A percentile compares a stretch with the other conserved stretches of the same genome.
These are phyloP conservation scores for Calonectria leucothoes DNA, from an alignment of 2,329 filamentous ascomycete genomes.

Conservation along the genomic window DNA sequence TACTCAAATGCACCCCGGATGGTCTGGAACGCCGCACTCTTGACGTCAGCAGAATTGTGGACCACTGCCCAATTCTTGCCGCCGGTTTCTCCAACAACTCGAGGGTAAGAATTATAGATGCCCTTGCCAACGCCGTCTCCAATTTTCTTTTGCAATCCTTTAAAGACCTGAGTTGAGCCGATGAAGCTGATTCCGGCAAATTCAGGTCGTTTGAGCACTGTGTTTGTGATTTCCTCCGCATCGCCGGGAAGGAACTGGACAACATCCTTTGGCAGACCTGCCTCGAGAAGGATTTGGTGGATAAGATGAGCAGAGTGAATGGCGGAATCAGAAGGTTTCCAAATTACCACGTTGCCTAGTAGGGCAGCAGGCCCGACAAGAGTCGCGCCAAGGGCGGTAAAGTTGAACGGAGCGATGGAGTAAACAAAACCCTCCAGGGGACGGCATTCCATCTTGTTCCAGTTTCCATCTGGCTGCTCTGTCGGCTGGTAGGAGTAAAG, in stretches of 20 bases:
- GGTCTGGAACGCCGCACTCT: slow-evolving; percentile 82
- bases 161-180: background rate
- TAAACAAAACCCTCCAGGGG: slow-evolving; percentile 88
- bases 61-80: background rate
- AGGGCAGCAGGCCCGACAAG: background rate
- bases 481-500: background rate
- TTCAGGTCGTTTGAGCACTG: background rate
- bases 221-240: background rate
- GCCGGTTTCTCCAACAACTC: background rate
- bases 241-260: background rate
- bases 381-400: slow-evolving; percentile 52
- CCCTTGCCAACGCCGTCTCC: background rate
- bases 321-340: background rate
- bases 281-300: background rate
- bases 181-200: background rate
- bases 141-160: background rate
- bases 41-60: slow-evolving; percentile 50
- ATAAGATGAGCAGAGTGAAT: background rate
- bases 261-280: background rate
- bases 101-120: background rate
- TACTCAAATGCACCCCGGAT: slow-evolving; percentile 89
- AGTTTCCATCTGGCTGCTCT: background rate
- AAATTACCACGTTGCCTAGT: background rate
- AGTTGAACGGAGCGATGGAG: slow-evolving; percentile 93
- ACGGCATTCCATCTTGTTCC: background rate